These are phyloP conservation scores for Cryptosporidium ubiquitum DNA, from an alignment of 169 alveolate species.

Conservation along the genomic window DNA sequence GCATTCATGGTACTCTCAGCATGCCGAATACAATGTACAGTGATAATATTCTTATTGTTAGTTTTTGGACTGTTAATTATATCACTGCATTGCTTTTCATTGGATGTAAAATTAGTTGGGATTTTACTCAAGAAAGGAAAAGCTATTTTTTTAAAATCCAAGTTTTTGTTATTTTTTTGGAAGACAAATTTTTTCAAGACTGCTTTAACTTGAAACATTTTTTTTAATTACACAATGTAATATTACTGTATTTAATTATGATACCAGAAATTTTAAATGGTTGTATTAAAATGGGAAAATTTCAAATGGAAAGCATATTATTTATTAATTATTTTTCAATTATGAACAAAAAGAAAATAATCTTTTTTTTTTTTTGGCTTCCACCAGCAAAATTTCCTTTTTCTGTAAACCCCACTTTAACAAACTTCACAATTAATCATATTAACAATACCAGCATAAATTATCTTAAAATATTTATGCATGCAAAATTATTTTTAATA, in stretches of 20 bases:
- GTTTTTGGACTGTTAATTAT: neutral
- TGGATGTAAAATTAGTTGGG: neutral
- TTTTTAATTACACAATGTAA: neutral
- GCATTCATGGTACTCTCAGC: constrained; percentile 56
- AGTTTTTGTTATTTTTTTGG: neutral
- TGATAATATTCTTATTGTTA: neutral
- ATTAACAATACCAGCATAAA: neutral
- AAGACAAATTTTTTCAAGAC: neutral
- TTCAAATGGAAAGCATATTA: neutral
- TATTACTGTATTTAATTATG: neutral
- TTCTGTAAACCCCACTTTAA: neutral
- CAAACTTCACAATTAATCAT: neutral
- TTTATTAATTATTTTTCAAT: neutral
- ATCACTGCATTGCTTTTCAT: neutral
- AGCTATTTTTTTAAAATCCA: neutral
- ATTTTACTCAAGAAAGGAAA: neutral
- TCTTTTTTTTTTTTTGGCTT: neutral
- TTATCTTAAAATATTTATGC: neutral
- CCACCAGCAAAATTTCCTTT: neutral
- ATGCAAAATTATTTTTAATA: neutral
- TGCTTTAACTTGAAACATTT: constrained; percentile 3
- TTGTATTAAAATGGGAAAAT: neutral
- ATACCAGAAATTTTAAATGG: neutral
- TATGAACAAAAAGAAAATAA: neutral
- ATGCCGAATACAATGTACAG: constrained; percentile 34